Percentiles rank a stretch among this genome's conserved stretches.
Evolutionary conservation across 192 early-diverging fungal genomes (phyloP).

Genomic region (Dissophora globulifera): DNA sequence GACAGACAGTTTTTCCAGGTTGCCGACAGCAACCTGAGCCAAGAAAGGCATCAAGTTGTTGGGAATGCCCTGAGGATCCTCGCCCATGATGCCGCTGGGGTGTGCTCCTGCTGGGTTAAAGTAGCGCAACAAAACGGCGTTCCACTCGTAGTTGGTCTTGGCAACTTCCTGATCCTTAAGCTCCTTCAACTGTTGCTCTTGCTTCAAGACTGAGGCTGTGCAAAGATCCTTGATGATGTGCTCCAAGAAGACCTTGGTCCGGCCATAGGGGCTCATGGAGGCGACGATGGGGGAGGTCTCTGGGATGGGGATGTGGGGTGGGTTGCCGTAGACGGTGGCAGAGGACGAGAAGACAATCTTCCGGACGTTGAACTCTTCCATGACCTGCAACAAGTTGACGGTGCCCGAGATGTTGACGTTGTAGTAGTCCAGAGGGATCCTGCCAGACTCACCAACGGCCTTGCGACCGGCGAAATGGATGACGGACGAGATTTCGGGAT

Average conservation of each 20-base stretch:
- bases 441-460: constrained; percentile 84
- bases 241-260: constrained; percentile 93
- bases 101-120: constrained; percentile 97
- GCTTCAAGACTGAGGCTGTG: constrained; percentile 58
- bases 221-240: constrained; percentile 82
- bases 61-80: constrained; percentile 86
- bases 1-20: constrained; percentile 81
- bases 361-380: constrained; percentile 82
- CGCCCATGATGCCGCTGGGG: constrained; percentile 88
- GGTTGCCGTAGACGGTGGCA: constrained; percentile 89
- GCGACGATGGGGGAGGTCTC: constrained; percentile 75
- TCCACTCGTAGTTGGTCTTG: constrained; percentile 31
- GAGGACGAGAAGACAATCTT: constrained; percentile 96
- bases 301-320: constrained; percentile 75
- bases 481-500: constrained; percentile 69
- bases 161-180: not conserved
- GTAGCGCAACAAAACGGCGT: constrained; percentile 60
- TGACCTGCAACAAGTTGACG: constrained; percentile 81
- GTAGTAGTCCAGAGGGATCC: constrained; percentile 89
- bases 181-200: constrained; percentile 6
- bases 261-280: constrained; percentile 93
- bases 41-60: constrained; percentile 93
- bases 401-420: constrained; percentile 94
- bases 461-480: constrained; percentile 92
- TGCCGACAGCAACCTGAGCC: constrained; percentile 88